Conservation (phyloP, 441 rosid genomes). For the Macaranga tanarius region DNA sequence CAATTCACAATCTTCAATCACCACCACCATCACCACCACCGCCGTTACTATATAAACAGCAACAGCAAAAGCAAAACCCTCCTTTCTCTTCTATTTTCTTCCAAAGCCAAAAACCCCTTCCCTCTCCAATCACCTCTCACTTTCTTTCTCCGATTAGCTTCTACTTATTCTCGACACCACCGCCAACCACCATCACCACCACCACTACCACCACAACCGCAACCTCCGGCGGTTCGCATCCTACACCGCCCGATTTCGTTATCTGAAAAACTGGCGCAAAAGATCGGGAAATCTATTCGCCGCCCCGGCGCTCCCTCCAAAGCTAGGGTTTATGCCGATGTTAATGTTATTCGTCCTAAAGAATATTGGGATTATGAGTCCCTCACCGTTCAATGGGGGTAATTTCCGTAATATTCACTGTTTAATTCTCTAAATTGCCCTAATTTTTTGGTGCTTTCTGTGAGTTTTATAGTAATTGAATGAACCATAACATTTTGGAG, state of each 20-base stretch:
- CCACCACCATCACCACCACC: constrained; percentile 27
- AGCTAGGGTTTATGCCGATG: constrained; percentile 88
- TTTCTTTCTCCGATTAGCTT: constrained; percentile 38
- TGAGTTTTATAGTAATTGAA: too few species aligned
- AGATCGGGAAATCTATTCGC: constrained; percentile 84
- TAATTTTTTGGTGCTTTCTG: too few species aligned
- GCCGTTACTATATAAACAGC: background rate
- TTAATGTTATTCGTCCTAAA: constrained; percentile 80
- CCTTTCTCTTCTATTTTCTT: constrained; percentile 26
- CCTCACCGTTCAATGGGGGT: constrained; percentile 98
- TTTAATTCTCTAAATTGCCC: background rate
- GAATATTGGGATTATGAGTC: constrained; percentile 98
- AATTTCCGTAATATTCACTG: constrained; percentile 9
- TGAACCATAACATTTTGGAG: too few species aligned
- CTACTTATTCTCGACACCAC: constrained; percentile 31
- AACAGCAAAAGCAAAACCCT: constrained; percentile 9
- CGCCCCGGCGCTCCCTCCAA: constrained; percentile 95
- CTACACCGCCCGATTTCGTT: constrained; percentile 23
- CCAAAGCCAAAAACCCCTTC: constrained; percentile 19
- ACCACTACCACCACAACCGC: background rate
- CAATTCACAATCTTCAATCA: constrained; percentile 37
- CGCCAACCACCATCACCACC: constrained; percentile 22
- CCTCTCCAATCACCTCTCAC: constrained; percentile 3
- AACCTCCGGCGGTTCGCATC: background rate
- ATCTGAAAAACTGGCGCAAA: constrained; percentile 83